Evolutionary conservation across 371 early-diverging fungal genomes (phyloP).

Genomic region (Chytridium lagenaria): DNA sequence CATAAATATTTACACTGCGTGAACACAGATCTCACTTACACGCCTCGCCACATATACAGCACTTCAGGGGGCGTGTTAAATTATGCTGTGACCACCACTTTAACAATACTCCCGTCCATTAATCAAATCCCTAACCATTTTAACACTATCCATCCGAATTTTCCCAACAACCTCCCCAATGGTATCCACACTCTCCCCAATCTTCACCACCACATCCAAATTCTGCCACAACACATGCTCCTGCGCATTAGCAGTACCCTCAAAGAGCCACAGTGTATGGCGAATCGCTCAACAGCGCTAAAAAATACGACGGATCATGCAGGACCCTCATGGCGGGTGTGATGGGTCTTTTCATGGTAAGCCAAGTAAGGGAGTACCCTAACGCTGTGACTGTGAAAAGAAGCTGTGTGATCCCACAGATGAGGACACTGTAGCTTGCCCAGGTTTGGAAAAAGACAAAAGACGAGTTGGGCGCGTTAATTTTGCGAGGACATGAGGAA

Average conservation of each 20-base stretch:
- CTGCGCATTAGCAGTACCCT: conserved; percentile 24
- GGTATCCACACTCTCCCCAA: conserved; percentile 35
- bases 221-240: conserved; percentile 38
- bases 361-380: conserved; percentile 7
- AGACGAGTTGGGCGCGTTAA: background rate
- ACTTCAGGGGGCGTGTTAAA: too few species aligned
- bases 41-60: too few species aligned
- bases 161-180: conserved; percentile 11
- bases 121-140: background rate
- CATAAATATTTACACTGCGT: too few species aligned
- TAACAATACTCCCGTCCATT: conserved; percentile 13
- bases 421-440: background rate
- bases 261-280: conserved; percentile 4
- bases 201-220: conserved; percentile 33
- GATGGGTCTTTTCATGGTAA: conserved; percentile 1
- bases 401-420: conserved; percentile 17
- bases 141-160: background rate
- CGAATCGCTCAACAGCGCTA: conserved; percentile 21
- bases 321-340: conserved; percentile 22
- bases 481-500: conserved; percentile 2
- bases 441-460: conserved; percentile 8
- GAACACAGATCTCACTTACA: too few species aligned
- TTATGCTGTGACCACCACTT: too few species aligned
- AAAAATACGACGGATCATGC: conserved; percentile 25
- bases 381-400: conserved; percentile 10